phyloP scores from a whole-genome alignment of 192 early-diverging fungal genomes.

The Coemansia sp. region DNA sequence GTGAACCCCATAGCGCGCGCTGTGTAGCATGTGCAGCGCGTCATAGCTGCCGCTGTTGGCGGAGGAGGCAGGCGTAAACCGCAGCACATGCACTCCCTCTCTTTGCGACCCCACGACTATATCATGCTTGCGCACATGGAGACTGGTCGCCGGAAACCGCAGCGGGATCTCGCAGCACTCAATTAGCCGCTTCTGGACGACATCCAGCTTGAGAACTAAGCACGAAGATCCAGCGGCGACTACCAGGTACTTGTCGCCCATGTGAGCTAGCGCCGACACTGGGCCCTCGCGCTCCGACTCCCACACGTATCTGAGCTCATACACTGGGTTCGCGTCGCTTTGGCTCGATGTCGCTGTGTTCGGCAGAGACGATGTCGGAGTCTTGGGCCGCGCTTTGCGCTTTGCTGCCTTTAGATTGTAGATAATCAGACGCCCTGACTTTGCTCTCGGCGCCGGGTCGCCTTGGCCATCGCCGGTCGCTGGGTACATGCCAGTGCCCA shows the following conservation, averaged over 20 bases:
- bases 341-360: neutral
- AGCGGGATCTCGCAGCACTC: constrained; percentile 46
- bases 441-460: neutral
- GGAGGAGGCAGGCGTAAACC: constrained; percentile 12
- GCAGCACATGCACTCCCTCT: constrained; percentile 34
- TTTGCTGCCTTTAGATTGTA: constrained; percentile 35
- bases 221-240: constrained; percentile 22
- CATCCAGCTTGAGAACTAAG: constrained; percentile 40
- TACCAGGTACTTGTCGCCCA: constrained; percentile 44
- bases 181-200: constrained; percentile 29
- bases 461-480: neutral
- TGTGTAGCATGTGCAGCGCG: constrained; percentile 17
- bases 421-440: constrained; percentile 35
- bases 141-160: constrained; percentile 34
- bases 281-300: constrained; percentile 33
- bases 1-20: constrained; percentile 30
- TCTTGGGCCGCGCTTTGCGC: constrained; percentile 13
- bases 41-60: constrained; percentile 10
- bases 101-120: constrained; percentile 39
- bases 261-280: constrained; percentile 31
- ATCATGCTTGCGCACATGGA: constrained; percentile 24
- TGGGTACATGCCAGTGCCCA: constrained; percentile 31
- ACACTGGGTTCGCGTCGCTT: neutral
- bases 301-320: constrained; percentile 50
- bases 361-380: neutral